Evolutionary conservation across 2,329 filamentous ascomycete genomes (phyloP).

Genomic region (Claviceps pusilla): DNA sequence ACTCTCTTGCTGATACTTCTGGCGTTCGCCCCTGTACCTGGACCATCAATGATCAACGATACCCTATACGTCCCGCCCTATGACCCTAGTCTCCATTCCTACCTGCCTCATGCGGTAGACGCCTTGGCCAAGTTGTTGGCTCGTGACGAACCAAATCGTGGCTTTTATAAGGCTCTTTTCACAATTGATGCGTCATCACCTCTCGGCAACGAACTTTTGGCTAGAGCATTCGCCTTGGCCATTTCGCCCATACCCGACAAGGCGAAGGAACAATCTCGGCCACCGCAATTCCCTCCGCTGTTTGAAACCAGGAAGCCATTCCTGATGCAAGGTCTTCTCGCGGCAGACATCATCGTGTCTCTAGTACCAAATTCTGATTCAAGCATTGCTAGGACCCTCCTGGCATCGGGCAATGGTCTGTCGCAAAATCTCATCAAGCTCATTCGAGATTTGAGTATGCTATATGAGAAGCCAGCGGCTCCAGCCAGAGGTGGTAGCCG

Average conservation of each 20-base stretch:
- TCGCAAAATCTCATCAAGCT: constrained; percentile 65
- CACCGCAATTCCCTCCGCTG: constrained; percentile 45
- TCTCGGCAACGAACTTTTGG: constrained; percentile 65
- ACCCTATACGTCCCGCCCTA: constrained; percentile 65
- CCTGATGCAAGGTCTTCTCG: constrained; percentile 80
- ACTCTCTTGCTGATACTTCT: constrained; percentile 79
- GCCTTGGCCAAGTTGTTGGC: constrained; percentile 82
- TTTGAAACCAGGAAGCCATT: constrained; percentile 76
- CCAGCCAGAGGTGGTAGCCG: constrained; percentile 14
- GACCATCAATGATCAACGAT: constrained; percentile 41
- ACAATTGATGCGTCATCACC: constrained; percentile 49
- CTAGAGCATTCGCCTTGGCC: constrained; percentile 71
- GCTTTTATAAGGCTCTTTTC: constrained; percentile 72
- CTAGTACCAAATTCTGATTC: constrained; percentile 58
- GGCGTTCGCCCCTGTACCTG: constrained; percentile 71
- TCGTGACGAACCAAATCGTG: constrained; percentile 81
- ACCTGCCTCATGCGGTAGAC: constrained; percentile 80
- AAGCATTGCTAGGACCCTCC: constrained; percentile 61
- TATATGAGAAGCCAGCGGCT: constrained; percentile 30
- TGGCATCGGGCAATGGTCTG: constrained; percentile 71
- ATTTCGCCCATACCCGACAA: constrained; percentile 72
- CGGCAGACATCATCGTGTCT: constrained; percentile 73
- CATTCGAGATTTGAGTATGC: constrained; percentile 54
- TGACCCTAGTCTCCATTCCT: constrained; percentile 67
- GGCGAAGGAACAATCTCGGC: constrained; percentile 33